Base-by-base conservation (phyloP, 2,329 filamentous ascomycete species). In the Verticillium zaregamsianum region DNA sequence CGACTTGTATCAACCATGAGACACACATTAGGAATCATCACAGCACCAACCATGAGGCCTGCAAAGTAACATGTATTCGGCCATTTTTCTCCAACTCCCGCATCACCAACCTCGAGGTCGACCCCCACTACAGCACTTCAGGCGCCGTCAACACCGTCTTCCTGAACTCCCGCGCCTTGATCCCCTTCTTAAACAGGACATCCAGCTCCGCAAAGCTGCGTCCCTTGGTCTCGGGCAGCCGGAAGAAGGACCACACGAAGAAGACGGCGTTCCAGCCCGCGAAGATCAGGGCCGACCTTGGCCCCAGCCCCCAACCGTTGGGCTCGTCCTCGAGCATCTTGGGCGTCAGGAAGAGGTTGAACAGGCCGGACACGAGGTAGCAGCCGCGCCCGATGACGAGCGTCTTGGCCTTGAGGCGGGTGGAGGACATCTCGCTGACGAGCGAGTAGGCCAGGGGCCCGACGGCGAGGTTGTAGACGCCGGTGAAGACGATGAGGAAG, bases 401-500 rank as follows among this genome's bases (percentile, higher is more conserved):
- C 15, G 68, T 70, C 49, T 66, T 64, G 25, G 62, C 57, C 55
- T 66, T 70, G 31, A 67, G 64, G 33, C 68, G 65, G 5, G 67
- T 65, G 7, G 68, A 62, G 8, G 69, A 65, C 3, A 71, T 35
- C 74, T 82, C 64, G 67, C 79, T 81, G 66, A 81, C 80, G 64
- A 71, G 66, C 32, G 84, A 64, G 55, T 84, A 68, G 54, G 65
- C 65, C 7, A 72, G 59, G 2, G 70, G 70, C 0, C 78, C 79
- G 14, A 81, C 70, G 0, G 77, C 79, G 20, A 78, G 67, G 65
- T 80, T 75, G 68, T 79, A 82, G 6, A 73, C 66, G 61, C 77
- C 72, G 1, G 73, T 75, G 59, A 73, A 78, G 49, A 77, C 61
- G 14, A 80, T 64, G 2, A 79, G 66, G 39, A 80, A 62, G 5